Percentiles rank a stretch among this genome's conserved stretches.
These are phyloP conservation scores for Talaromyces sp. DNA, from an alignment of 2,329 filamentous ascomycete species.

Conservation along the genomic window DNA sequence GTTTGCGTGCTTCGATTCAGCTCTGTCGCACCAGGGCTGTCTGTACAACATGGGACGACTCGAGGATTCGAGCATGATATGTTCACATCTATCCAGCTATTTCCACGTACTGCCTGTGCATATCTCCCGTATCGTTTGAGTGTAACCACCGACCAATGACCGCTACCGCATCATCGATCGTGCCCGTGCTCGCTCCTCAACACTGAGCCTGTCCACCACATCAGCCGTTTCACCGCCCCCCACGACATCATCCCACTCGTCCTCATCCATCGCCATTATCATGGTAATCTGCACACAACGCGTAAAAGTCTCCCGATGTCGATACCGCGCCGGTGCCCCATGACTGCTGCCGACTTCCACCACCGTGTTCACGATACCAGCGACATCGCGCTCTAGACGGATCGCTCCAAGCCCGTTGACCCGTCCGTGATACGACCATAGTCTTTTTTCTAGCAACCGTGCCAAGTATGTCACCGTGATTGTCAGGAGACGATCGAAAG, in stretches of 20 bases:
- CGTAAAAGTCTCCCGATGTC: slow-evolving; percentile 70
- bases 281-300: slow-evolving; percentile 76
- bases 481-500: slow-evolving; percentile 72
- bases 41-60: neutral
- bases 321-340: slow-evolving; percentile 57
- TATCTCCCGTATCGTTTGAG: neutral
- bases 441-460: slow-evolving; percentile 77
- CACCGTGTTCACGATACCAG: slow-evolving; percentile 60
- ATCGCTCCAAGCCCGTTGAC: slow-evolving; percentile 79
- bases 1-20: neutral
- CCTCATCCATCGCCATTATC: slow-evolving; percentile 90
- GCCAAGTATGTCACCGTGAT: slow-evolving; percentile 71
- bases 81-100: neutral
- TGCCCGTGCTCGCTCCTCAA: slow-evolving; percentile 70
- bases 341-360: slow-evolving; percentile 37
- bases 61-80: neutral
- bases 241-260: slow-evolving; percentile 82
- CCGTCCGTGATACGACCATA: slow-evolving; percentile 74
- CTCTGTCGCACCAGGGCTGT: neutral
- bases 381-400: slow-evolving; percentile 77
- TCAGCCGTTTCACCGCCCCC: slow-evolving; percentile 46
- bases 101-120: neutral
- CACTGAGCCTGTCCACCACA: slow-evolving; percentile 61
- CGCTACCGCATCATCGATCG: slow-evolving; percentile 58
- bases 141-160: neutral